Base-by-base conservation (phyloP, 805 yeast genomes). In the Barnettozyma wickerhamii region DNA sequence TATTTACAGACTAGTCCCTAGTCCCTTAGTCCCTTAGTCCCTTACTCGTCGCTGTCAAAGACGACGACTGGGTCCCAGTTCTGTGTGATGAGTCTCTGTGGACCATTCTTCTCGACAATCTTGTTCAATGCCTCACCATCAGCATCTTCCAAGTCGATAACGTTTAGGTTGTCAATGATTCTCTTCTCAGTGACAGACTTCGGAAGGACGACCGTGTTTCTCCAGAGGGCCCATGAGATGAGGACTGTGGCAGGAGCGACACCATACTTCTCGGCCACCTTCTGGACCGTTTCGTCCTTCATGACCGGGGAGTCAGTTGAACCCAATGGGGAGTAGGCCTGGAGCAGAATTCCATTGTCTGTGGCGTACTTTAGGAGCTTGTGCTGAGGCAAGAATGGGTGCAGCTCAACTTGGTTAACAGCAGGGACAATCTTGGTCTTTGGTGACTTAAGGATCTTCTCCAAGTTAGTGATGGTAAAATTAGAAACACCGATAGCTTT, bases 221-320 rank as follows among this genome's bases (percentile, higher is more conserved):
- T 75, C 56, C 68, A 65, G 24, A 75, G 60, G 27, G 74, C 78
- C 86, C 86, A 81, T 21, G 81, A 74, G 47, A 79, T 64, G 40
- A 75, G 63, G 26, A 79, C 54, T 40, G 72, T 71, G 12, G 80
- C 82, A 10, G 79, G 68, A 9, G 59, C 57, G 10, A 59, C 62
- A 10, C 52, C 53, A 46, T 69, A 58, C 44, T 68, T 68, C 29
- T 68, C 57, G 10, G 83, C 81, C 34, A 79, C 53, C 12, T 62
- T 59, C 12, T 53, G 44, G 15, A 81, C 53, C 5, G 63, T 57
- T 27, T 63, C 68, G 49, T 79, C 72, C 20, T 41, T 43, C 33
- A 50, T 46, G 30, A 50, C 33, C 19, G 54, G 52, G 18, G 52
- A 48, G 17, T 39, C 37, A 13, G 48, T 41, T 3, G 51, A 42